These are phyloP conservation scores for Beauveria medogensis DNA, from an alignment of 2,329 filamentous ascomycete species.

Conservation along the genomic window DNA sequence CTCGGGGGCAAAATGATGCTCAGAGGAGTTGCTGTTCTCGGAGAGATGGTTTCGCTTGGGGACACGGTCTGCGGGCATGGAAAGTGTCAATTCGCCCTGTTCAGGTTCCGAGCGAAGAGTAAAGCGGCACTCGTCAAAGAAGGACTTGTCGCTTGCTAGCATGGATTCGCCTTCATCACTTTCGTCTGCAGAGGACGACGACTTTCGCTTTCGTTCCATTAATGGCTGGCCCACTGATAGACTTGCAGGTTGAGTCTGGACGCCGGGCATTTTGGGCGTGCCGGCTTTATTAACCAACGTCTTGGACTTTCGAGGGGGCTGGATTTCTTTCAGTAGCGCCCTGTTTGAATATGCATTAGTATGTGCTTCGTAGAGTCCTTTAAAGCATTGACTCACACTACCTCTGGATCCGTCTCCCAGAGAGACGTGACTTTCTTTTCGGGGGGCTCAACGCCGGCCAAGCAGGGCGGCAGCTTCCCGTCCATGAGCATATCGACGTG, in stretches of 20 bases:
- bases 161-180: background rate
- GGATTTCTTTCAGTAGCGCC: background rate
- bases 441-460: background rate
- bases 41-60: background rate
- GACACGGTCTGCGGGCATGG: background rate
- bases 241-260: too few species aligned
- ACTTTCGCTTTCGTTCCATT: background rate
- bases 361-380: background rate
- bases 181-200: background rate
- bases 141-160: too few species aligned
- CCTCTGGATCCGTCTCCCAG: background rate
- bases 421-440: background rate
- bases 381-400: background rate
- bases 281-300: background rate
- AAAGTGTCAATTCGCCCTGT: background rate
- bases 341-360: background rate
- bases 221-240: too few species aligned
- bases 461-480: background rate
- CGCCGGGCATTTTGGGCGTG: background rate
- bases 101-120: background rate
- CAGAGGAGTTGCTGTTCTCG: background rate
- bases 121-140: background rate
- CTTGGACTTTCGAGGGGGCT: background rate
- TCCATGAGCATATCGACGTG: constrained; percentile 10
- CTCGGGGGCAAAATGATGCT: background rate